phyloP scores from a whole-genome alignment of 352 stramenopile species.

The Hyaloperonospora brassicae region DNA sequence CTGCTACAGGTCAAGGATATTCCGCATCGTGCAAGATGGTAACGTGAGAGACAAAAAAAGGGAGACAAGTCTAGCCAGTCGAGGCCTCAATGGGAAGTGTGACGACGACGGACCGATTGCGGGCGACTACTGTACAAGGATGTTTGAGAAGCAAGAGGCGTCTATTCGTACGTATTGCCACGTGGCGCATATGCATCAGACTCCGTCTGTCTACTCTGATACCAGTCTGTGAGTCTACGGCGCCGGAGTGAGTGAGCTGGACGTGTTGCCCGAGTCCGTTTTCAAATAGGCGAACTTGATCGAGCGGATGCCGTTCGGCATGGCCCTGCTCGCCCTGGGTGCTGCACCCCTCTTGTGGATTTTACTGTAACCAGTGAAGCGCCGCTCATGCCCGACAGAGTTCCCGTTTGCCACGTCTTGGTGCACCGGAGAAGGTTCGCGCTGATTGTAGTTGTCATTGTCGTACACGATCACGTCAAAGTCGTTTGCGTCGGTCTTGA shows the following conservation, averaged over 20 bases:
- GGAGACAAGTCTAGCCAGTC: no score
- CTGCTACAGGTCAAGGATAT: not conserved
- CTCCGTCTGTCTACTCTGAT: no score
- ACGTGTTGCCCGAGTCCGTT: constrained; percentile 9
- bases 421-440: not conserved
- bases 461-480: constrained; percentile 40
- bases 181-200: no score
- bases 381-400: constrained; percentile 8
- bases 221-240: no score
- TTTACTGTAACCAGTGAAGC: constrained; percentile 29
- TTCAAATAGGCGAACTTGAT: constrained; percentile 17
- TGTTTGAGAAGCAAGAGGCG: no score
- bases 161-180: no score
- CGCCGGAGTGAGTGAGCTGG: constrained; percentile 15
- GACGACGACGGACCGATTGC: no score
- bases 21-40: not conserved
- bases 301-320: constrained; percentile 25
- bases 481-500: constrained; percentile 28
- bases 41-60: no score
- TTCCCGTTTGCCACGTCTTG: constrained; percentile 2
- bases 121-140: no score
- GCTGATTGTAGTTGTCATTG: constrained; percentile 26
- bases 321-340: constrained; percentile 15
- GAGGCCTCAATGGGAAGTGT: no score
- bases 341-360: not conserved